Evolutionary conservation across 140 eudicot genomes (phyloP), one percentile per base, ranked within the genome.

Genomic region (Flaveria floridana): DNA sequence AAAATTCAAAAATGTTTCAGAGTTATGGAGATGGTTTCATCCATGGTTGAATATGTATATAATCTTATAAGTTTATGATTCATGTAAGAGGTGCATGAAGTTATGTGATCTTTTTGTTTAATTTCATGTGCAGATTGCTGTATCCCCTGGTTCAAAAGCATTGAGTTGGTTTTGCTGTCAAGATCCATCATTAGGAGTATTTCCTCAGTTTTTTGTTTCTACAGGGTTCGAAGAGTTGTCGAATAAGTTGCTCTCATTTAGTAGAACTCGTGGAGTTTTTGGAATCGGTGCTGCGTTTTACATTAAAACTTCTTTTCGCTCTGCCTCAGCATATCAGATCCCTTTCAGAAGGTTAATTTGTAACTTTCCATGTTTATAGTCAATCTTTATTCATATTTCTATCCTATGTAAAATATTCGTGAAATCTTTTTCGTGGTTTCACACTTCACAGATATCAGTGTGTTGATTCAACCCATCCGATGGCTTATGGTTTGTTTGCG

Each of bases 61-160:
- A 20, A 21, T 13, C 73, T 9, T 25, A 48, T 19, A 47, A 48
- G 13, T 48, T 6, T 18, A 57, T 57, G 59, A 58, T 58, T 58
- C 13, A 4, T 56, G 63, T 68, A 57, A 28, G 26, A 46, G 25
- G 42, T 69, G 65, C 64, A 48, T 16, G 20, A 69, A 34, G 3
- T 48, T 8, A 30, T 18, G 3, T 62, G 1, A 2, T 13, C 3
- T 6, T 66, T 67, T 34, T 62, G 77, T 50, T 50, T 71, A 18
- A 21, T 63, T 12, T 26, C 48, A 59, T 63, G 42, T 72, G 83
- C 74, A 94, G 99, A 84, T 94, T 85, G 86, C 88, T 76, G 99
- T 94, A 53, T 88, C 97, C 44, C 99, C 99, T 59, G 86, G 95
- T 79, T 86, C 97, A 68, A 90, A 82, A 79, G 89, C 99, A 34